phyloP scores from a whole-genome alignment of 1,284 basidiomycete species.

The Pulveroboletus sp. region DNA sequence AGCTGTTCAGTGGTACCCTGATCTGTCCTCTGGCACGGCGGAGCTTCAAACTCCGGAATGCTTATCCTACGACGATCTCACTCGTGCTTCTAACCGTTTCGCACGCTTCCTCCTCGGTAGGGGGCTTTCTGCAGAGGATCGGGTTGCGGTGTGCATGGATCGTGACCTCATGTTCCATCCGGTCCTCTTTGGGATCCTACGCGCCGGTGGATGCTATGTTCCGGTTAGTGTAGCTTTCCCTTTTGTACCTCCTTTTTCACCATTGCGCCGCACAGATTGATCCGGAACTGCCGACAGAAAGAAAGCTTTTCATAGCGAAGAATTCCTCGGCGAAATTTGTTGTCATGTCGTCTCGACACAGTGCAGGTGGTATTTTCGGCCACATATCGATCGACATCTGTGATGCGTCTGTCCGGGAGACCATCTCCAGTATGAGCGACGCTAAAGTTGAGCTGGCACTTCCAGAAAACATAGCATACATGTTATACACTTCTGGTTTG shows the following conservation, averaged over 20 bases:
- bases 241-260: slow-evolving; percentile 1
- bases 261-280: slow-evolving; percentile 39
- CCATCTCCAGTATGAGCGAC: slow-evolving; percentile 29
- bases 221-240: slow-evolving; percentile 39
- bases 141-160: slow-evolving; percentile 47
- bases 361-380: slow-evolving; percentile 30
- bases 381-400: slow-evolving; percentile 33
- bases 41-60: slow-evolving; percentile 13
- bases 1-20: slow-evolving; percentile 41
- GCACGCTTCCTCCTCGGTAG: slow-evolving; percentile 41
- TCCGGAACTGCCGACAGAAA: slow-evolving; percentile 46
- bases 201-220: slow-evolving; percentile 53
- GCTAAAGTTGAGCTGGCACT: slow-evolving; percentile 32
- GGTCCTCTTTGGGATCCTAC: slow-evolving; percentile 45
- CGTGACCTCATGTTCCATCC: slow-evolving; percentile 44
- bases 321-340: slow-evolving; percentile 45
- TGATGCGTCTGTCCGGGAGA: slow-evolving; percentile 21
- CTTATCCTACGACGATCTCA: slow-evolving; percentile 40
- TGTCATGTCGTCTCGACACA: slow-evolving; percentile 34
- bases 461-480: slow-evolving; percentile 41
- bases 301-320: slow-evolving; percentile 45
- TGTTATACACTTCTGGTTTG: slow-evolving; percentile 51
- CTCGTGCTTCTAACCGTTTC: slow-evolving; percentile 38
- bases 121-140: slow-evolving; percentile 41
- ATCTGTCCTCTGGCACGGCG: slow-evolving; percentile 25